phyloP scores from a whole-genome alignment of 495 filamentous ascomycete species.

The Halenospora varia region DNA sequence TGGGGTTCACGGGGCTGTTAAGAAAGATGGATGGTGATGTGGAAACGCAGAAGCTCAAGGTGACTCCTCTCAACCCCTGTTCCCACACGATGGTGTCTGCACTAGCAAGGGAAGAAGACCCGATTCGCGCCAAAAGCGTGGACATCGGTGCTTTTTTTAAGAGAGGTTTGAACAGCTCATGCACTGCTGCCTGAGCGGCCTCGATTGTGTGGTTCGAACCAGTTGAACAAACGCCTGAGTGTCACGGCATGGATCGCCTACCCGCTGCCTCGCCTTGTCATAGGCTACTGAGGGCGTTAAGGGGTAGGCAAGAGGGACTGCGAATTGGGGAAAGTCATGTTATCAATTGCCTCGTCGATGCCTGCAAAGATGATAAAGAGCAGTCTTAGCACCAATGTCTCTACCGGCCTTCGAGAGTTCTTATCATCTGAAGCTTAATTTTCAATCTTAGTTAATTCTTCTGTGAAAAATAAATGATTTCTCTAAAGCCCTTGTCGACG shows the following conservation, averaged over 20 bases:
- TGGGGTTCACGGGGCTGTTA: conserved; percentile 9
- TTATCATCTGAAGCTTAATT: too few species aligned
- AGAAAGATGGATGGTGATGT: conserved; percentile 3
- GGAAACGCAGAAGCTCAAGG: background rate
- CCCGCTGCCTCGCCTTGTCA: background rate
- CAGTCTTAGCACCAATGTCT: too few species aligned
- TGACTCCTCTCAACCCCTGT: conserved; percentile 17
- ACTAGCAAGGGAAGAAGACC: conserved; percentile 4
- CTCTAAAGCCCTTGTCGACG: too few species aligned
- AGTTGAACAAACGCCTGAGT: too few species aligned
- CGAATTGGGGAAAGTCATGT: too few species aligned
- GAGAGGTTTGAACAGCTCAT: background rate
- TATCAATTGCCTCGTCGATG: too few species aligned
- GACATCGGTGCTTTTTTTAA: background rate
- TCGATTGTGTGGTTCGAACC: conserved; percentile 3
- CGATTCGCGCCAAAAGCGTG: conserved; percentile 8
- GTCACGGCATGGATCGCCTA: conserved; percentile 14
- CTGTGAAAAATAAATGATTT: too few species aligned
- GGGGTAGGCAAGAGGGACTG: background rate
- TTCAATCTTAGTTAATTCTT: too few species aligned
- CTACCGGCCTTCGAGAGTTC: too few species aligned
- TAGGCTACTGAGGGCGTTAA: conserved; percentile 2
- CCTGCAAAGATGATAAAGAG: too few species aligned
- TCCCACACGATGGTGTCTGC: background rate
- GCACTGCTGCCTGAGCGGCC: conserved; percentile 8